These are phyloP conservation scores for Backusella luteola DNA, from an alignment of 192 early-diverging fungal species.

Conservation along the genomic window DNA sequence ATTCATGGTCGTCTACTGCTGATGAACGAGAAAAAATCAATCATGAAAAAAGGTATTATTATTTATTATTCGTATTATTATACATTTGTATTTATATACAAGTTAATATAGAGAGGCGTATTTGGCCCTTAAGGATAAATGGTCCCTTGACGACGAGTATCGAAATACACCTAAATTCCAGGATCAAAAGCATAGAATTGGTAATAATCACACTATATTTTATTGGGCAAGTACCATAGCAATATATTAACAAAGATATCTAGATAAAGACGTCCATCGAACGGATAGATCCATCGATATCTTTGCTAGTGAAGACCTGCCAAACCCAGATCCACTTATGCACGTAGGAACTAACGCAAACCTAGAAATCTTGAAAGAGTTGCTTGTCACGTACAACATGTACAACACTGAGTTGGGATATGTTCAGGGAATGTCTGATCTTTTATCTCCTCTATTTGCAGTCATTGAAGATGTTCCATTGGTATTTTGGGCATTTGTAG, in stretches of 20 bases:
- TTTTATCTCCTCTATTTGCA: conserved; percentile 86
- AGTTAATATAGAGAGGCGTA: conserved; percentile 55
- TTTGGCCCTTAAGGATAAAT: conserved; percentile 59
- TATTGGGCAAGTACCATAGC: background rate
- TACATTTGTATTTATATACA: background rate
- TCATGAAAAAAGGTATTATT: conserved; percentile 37
- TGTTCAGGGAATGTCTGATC: conserved; percentile 98
- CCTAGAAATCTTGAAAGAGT: conserved; percentile 85
- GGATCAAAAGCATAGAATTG: conserved; percentile 73
- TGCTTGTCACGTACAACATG: conserved; percentile 90
- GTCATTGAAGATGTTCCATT: conserved; percentile 87
- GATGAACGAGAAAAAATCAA: conserved; percentile 62
- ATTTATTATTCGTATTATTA: background rate
- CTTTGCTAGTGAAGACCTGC: conserved; percentile 70
- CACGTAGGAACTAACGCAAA: conserved; percentile 66
- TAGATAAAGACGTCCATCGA: conserved; percentile 95
- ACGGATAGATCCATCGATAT: conserved; percentile 88
- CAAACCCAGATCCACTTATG: conserved; percentile 46
- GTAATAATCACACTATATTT: conserved; percentile 15
- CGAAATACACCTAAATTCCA: conserved; percentile 55
- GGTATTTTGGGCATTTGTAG: conserved; percentile 91
- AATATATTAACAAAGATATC: background rate
- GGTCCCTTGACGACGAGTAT: conserved; percentile 60
- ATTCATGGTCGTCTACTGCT: conserved; percentile 80
- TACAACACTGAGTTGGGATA: conserved; percentile 85